Conservation (phyloP, 208 protist genomes). For the Strigomonas culicis region DNA sequence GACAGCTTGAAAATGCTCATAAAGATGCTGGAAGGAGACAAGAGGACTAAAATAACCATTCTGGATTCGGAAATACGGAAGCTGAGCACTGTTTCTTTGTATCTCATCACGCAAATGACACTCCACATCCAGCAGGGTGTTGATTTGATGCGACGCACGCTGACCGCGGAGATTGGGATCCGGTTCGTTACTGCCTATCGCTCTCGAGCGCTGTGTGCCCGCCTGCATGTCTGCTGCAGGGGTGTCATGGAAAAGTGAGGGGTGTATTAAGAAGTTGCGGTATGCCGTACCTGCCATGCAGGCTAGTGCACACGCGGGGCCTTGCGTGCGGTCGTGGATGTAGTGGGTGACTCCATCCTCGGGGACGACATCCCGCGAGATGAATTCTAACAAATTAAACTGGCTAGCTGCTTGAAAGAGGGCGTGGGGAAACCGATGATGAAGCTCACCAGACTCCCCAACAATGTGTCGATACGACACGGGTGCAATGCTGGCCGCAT, state of each 20-base stretch:
- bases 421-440: conserved; percentile 21
- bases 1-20: no score
- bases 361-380: conserved; percentile 22
- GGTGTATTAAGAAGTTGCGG: conserved; percentile 64
- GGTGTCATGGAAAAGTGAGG: conserved; percentile 12
- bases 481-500: no score
- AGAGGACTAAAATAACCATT: no score
- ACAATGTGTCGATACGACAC: conserved; percentile 23
- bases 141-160: no score
- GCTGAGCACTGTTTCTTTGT: no score
- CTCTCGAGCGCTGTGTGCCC: background rate
- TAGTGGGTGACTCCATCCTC: conserved; percentile 56
- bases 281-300: conserved; percentile 57
- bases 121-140: no score
- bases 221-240: background rate
- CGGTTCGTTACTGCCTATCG: no score
- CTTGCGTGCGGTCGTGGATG: conserved; percentile 57
- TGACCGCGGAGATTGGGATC: no score
- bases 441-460: conserved; percentile 21
- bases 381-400: conserved; percentile 78
- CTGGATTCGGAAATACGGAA: no score
- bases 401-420: conserved; percentile 77
- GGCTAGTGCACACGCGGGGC: conserved; percentile 57
- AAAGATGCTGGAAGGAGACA: no score
- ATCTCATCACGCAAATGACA: no score